Conservation (phyloP, 345 rosid species). For the Turritis glabra region DNA sequence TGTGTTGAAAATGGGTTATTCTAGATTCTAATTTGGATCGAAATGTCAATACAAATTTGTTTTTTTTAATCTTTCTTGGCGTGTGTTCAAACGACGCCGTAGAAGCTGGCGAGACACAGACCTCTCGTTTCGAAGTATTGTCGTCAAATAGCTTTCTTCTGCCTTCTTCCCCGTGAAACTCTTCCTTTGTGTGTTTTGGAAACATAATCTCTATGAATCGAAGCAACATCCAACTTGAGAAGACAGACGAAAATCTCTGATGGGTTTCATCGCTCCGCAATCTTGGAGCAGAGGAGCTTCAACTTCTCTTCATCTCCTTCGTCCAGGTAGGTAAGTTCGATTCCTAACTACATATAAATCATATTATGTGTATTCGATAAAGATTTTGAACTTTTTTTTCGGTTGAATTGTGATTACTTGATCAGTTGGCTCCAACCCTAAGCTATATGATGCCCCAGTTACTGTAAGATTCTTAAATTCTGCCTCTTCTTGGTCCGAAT, state of each 20-base stretch:
- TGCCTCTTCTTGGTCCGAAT: not conserved
- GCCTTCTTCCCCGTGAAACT: too few species aligned
- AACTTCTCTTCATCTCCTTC: slow-evolving; percentile 26
- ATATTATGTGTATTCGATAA: slow-evolving; percentile 7
- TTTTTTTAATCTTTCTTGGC: not conserved
- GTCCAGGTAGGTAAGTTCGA: slow-evolving; percentile 42
- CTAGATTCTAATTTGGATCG: too few species aligned
- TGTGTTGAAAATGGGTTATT: too few species aligned
- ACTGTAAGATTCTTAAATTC: slow-evolving; percentile 38
- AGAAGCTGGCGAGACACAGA: slow-evolving; percentile 1
- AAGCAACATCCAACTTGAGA: slow-evolving; percentile 5
- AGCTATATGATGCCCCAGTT: slow-evolving; percentile 11
- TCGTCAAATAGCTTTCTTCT: not conserved
- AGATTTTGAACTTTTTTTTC: slow-evolving; percentile 1
- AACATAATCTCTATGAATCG: slow-evolving; percentile 18
- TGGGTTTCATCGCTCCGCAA: slow-evolving; percentile 39
- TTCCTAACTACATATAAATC: slow-evolving; percentile 7
- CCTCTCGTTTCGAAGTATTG: slow-evolving; percentile 21
- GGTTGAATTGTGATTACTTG: slow-evolving; percentile 8
- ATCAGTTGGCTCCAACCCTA: slow-evolving; percentile 5
- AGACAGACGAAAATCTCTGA: too few species aligned
- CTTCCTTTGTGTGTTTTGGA: not conserved
- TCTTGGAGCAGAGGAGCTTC: slow-evolving; percentile 35
- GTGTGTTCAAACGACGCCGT: slow-evolving; percentile 7
- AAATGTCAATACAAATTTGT: too few species aligned